A percentile compares a stretch with the other conserved stretches of the same genome.
These are phyloP conservation scores for Trypanosoma mega DNA, from an alignment of 208 protist genomes.

Conservation along the genomic window DNA sequence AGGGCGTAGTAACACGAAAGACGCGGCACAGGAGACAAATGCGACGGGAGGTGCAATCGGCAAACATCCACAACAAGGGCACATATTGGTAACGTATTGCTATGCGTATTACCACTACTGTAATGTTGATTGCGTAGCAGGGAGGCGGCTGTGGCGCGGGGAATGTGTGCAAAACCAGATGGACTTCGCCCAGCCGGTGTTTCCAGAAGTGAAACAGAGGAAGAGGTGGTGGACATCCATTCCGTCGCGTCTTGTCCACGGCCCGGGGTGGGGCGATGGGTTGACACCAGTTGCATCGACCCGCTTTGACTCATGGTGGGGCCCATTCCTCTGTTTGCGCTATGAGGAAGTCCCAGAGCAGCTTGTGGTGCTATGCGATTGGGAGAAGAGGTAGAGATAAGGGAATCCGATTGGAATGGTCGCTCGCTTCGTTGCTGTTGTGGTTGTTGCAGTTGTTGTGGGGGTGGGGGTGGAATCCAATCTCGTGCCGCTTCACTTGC, in stretches of 20 bases:
- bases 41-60: conserved; percentile 56
- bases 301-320: no score
- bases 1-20: conserved; percentile 83
- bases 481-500: conserved; percentile 28
- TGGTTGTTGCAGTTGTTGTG: neutral
- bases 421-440: neutral
- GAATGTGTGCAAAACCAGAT: conserved; percentile 28
- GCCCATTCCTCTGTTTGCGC: neutral
- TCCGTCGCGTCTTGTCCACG: no score
- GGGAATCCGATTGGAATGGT: neutral
- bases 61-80: conserved; percentile 50
- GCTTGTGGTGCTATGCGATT: no score
- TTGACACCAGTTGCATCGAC: conserved; percentile 22
- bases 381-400: neutral
- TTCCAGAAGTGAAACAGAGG: conserved; percentile 23
- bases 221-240: conserved; percentile 22
- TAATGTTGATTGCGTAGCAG: no score
- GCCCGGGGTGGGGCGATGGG: conserved; percentile 1
- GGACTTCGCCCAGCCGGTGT: neutral
- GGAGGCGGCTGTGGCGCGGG: conserved; percentile 20
- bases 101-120: no score
- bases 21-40: conserved; percentile 44
- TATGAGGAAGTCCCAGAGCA: no score
- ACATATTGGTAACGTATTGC: conserved; percentile 10
- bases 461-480: neutral